Conservation (phyloP, 2,329 filamentous ascomycete genomes). For the Calonectria henricotiae region DNA sequence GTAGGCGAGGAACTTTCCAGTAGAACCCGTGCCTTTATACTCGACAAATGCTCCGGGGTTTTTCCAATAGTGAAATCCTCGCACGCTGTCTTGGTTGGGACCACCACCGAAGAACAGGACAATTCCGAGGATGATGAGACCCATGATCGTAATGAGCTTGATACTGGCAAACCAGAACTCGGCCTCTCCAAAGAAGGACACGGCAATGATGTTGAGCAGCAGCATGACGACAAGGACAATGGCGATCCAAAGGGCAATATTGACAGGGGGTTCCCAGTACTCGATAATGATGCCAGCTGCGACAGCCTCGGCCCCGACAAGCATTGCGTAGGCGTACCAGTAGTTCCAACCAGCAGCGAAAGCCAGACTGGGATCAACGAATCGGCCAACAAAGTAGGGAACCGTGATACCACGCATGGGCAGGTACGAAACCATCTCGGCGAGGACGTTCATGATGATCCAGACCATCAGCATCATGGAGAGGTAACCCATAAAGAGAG, state of each 20-base stretch:
- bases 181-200: conserved; percentile 73
- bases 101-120: conserved; percentile 70
- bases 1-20: conserved; percentile 73
- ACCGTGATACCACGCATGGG: conserved; percentile 72
- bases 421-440: conserved; percentile 71
- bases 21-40: conserved; percentile 65
- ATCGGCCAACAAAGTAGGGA: conserved; percentile 71
- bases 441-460: conserved; percentile 70
- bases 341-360: conserved; percentile 76
- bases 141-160: conserved; percentile 73
- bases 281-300: conserved; percentile 73
- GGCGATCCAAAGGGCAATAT: conserved; percentile 73
- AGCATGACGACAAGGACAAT: conserved; percentile 71
- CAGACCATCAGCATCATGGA: conserved; percentile 71
- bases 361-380: conserved; percentile 70
- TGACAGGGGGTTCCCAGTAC: conserved; percentile 72
- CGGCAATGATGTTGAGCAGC: conserved; percentile 71
- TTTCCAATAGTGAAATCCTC: conserved; percentile 60
- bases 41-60: conserved; percentile 65
- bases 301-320: conserved; percentile 72
- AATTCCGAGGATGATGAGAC: conserved; percentile 68
- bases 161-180: conserved; percentile 75
- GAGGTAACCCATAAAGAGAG: conserved; percentile 79
- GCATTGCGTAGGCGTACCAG: conserved; percentile 75
- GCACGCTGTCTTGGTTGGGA: conserved; percentile 65